A percentile compares a stretch with the other conserved stretches of the same genome.
Conservation (phyloP, 192 early-diverging fungal species). For the Lobosporangium transversale region DNA sequence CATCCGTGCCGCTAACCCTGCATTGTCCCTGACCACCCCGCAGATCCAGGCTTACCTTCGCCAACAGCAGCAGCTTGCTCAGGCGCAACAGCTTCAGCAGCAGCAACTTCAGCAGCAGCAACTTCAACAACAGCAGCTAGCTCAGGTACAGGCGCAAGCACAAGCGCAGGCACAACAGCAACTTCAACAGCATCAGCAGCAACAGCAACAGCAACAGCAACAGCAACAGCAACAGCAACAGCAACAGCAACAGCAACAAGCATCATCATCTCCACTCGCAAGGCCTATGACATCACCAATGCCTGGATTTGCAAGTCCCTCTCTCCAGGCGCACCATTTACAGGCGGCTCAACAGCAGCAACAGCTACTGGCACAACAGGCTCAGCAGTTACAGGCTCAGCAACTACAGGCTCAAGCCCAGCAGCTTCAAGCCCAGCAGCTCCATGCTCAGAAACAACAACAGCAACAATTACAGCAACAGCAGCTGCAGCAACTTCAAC, state of each 20-base stretch:
- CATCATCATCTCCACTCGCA: conserved; percentile 41
- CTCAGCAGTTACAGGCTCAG: conserved; percentile 39
- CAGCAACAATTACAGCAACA: conserved; percentile 46
- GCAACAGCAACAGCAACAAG: conserved; percentile 52
- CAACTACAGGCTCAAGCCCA: conserved; percentile 40
- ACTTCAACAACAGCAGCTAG: conserved; percentile 20
- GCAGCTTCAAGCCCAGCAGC: conserved; percentile 46
- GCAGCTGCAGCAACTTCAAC: conserved; percentile 21
- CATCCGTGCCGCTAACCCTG: conserved; percentile 23
- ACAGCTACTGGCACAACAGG: conserved; percentile 32
- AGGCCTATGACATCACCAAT: conserved; percentile 48
- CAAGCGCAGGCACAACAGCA: conserved; percentile 20
- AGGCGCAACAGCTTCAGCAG: conserved; percentile 24
- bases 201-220: conserved; percentile 20
- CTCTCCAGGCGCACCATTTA: conserved; percentile 34
- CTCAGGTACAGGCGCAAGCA: conserved; percentile 30
- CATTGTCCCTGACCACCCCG: conserved; percentile 21
- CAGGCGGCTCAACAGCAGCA: conserved; percentile 35
- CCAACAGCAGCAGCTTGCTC: conserved; percentile 19
- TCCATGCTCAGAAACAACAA: conserved; percentile 51
- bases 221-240: conserved; percentile 26
- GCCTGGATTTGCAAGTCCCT: conserved; percentile 46
- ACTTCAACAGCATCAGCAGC: conserved; percentile 5
- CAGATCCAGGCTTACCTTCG: conserved; percentile 18
- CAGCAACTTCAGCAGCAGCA: conserved; percentile 13